Base-by-base conservation (phyloP, 139 green algal species). In the Haematococcus lacustris region DNA sequence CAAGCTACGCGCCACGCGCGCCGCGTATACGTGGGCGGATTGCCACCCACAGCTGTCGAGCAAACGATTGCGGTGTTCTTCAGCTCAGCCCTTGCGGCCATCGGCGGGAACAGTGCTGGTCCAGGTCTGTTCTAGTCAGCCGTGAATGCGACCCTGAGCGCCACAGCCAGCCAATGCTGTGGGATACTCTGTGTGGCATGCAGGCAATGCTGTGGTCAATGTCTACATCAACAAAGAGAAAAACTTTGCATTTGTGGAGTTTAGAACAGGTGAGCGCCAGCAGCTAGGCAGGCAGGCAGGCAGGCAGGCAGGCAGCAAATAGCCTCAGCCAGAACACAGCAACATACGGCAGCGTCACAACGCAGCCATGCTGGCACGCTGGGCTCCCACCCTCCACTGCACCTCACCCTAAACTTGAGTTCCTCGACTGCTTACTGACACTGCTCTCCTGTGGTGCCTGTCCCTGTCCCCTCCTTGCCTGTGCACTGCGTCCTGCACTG, bases 191-290 rank as follows among this genome's bases (percentile, higher is more conserved):
- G 28, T 65, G 57, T 34, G 57, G 62, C 51, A 4, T 74, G 77
- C 84, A 91, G 91, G 91, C 40, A 92, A 73, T 86, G 87, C 84
- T 33, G 94, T 98, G 9, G 84, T 98, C 34, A 97, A 98, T 68
- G 93, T 98, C 9, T 98, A 98, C 88, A 92, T 98, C 81, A 98
- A 99, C 84, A 82, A 90, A 38, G 96, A 98, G 80, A 97, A 97
- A 83, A 95, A 96, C 78, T 98, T 98, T 77, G 88, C 91, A 0
- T 99, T 99, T 86, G 92, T 98, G 61, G 95, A 99, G 85, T 90
- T 97, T 73, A 75, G 91, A n/a, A 94, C 90, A 80, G 88, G 90
- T 92, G 37, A 5, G 64, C 38, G 33, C 33, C 32, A n/a, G n/a
- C n/a, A n/a, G n/a, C n/a, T n/a, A n/a, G n/a, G n/a, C n/a, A n/a